Evolutionary conservation across 2,329 filamentous ascomycete species (phyloP), one percentile per base, ranked within the genome.

Genomic region (Pseudogymnoascus sp.): DNA sequence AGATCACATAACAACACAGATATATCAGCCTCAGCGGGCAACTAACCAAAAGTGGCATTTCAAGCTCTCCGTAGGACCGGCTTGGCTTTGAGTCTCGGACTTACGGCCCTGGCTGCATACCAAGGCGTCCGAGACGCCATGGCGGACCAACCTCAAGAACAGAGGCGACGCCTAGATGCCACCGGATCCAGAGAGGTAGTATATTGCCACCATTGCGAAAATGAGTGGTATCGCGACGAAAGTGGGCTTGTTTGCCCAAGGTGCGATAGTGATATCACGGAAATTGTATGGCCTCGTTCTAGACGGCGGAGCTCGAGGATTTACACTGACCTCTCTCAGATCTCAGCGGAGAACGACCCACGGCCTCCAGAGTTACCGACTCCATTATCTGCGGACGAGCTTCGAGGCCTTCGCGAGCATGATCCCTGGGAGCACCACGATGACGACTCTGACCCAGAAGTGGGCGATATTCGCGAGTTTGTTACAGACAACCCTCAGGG

Each of bases 161-260:
- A 41, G 26, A 62, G 61, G 37, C 62, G 69, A 46, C 81, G 79
- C 69, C 78, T 86, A 63, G 81, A 84, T 72, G 79, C 80, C 66
- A 76, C 75, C 22, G 70, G 74, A 4, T 77, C 77, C 66, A 81
- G 85, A 66, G 90, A 96, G 72, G 84, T 93, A 67, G 88, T 97
- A 62, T 96, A 84, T 75, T 99, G 95, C 76, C 91, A 98, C 76
- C 78, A 82, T 65, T 98, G 95, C 77, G 75, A 82, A 61, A 78
- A 89, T 66, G 89, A 96, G 74, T 98, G 92, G 91, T 90, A 89
- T 71, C 81, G 85, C 65, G 84, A 90, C 65, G 83, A 89, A 66
- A 80, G 83, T 67, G 87, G 82, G 26, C 77, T 96, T 66, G 78
- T 77, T 14, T 99, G 95, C 72, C 91, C 92, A 14, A 75, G 78